A percentile compares a stretch with the other conserved stretches of the same genome.
These are phyloP conservation scores for Globisporangium ultimum DNA, from an alignment of 352 stramenopile species.

Conservation along the genomic window DNA sequence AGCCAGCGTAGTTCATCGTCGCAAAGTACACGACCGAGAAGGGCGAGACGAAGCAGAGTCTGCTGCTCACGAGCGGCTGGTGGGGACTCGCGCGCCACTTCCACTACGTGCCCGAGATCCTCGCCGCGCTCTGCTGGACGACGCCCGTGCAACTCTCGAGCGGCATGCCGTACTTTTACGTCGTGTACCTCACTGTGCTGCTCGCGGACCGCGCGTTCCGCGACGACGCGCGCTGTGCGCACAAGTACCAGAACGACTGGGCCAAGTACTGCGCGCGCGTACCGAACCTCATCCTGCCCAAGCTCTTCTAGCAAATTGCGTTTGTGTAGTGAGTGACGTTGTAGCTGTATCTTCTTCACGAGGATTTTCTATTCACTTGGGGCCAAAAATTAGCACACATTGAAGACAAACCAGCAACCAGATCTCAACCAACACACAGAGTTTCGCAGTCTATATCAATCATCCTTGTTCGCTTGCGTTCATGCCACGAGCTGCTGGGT, in stretches of 20 bases:
- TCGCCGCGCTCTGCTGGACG: constrained; percentile 78
- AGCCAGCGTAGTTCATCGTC: constrained; percentile 89
- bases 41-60: constrained; percentile 84
- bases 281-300: constrained; percentile 85
- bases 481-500: constrained; percentile 20
- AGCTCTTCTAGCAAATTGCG: constrained; percentile 45
- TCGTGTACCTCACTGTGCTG: constrained; percentile 90
- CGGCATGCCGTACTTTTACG: constrained; percentile 85
- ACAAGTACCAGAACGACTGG: constrained; percentile 97
- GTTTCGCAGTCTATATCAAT: background rate
- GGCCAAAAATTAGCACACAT: background rate
- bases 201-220: constrained; percentile 94
- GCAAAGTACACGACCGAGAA: constrained; percentile 91
- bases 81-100: constrained; percentile 95
- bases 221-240: constrained; percentile 92
- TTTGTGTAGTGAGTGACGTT: too few relatives aligned
- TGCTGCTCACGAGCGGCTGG: constrained; percentile 92
- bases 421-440: too few relatives aligned
- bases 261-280: constrained; percentile 90
- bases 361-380: background rate
- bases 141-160: constrained; percentile 55
- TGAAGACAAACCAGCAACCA: too few relatives aligned
- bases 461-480: background rate
- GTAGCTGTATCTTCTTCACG: too few relatives aligned
- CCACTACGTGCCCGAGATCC: constrained; percentile 94